Percentiles rank a stretch among this genome's conserved stretches.
These are phyloP conservation scores for Aspergillus costaricaensis DNA, from an alignment of 2,329 filamentous ascomycete species.

Conservation along the genomic window DNA sequence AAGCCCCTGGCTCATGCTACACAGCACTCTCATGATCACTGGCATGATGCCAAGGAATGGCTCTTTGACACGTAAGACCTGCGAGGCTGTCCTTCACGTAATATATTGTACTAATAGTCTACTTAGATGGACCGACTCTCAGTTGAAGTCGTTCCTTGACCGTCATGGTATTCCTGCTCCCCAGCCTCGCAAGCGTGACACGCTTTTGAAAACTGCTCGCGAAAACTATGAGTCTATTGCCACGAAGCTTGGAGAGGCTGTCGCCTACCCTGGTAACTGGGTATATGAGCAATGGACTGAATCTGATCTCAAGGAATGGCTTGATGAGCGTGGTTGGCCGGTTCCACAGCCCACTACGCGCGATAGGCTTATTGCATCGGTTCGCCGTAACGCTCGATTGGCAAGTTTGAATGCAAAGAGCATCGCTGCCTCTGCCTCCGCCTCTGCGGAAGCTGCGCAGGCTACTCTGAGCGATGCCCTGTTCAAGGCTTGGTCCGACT, in stretches of 20 bases:
- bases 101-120: conserved; percentile 37
- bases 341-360: conserved; percentile 81
- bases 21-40: conserved; percentile 68
- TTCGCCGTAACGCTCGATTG: conserved; percentile 86
- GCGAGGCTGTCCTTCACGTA: background rate
- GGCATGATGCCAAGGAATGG: conserved; percentile 78
- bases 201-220: conserved; percentile 73
- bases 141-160: conserved; percentile 91
- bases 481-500: conserved; percentile 88
- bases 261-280: conserved; percentile 92
- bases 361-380: conserved; percentile 82
- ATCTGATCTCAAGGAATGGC: conserved; percentile 90
- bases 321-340: conserved; percentile 83
- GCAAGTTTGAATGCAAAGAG: conserved; percentile 70
- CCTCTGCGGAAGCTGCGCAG: conserved; percentile 69
- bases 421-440: conserved; percentile 60
- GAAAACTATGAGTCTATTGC: conserved; percentile 78
- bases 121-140: conserved; percentile 82
- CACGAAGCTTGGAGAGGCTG: conserved; percentile 73
- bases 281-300: conserved; percentile 88
- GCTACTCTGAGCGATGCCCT: conserved; percentile 77
- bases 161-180: conserved; percentile 83
- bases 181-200: conserved; percentile 83
- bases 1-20: conserved; percentile 74
- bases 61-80: conserved; percentile 73